Base-by-base conservation (phyloP, 768 basidiomycete species). In the Cystofilobasidium capitatum region DNA sequence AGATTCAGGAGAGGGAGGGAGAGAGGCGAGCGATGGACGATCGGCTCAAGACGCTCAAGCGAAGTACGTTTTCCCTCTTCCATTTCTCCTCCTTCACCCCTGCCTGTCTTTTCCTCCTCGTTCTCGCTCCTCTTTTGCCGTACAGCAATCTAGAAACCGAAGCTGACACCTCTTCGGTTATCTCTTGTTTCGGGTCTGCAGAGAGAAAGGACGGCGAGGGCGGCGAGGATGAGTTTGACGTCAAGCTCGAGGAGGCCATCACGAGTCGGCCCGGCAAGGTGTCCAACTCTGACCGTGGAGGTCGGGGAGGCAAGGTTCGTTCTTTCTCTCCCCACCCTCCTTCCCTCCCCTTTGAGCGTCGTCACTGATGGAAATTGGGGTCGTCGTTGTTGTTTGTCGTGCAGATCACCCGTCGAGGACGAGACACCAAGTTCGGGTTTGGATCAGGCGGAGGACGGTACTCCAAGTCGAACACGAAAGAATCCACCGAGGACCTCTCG, bases 11-110 rank as follows among this genome's bases (percentile, higher is more conserved):
- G 80, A 81, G 94, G 54, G 87, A 92, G 77, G 82, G 81, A 74
- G 83, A 85, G 66, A 93, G 92, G 82, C 96, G 93, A 80, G 89
- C 91, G 37, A 87, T 94, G 83, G 87, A 88, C 66, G 91, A 93
- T 72, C 80, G 86, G 47, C 80, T 92, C 29, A 87, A 91, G 74
- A 84, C 85, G 9, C 83, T 97, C 70, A 96, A 97, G 79, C 82
- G 91, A 78, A 96, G 92, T 94, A 76, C 66, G 84, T 81, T 14
- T 26, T 13, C 45, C 35, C 59, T 60, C 51, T 36, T 69, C 45
- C 24, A 24, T n/a, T 39, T 22, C 31, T 65, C 39, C 42, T 45
- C 26, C 31, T 13, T 35, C 20, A 6, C 44, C 65, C 42, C 64
- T 58, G 20, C 14, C 31, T 66, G 29, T 24, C 65, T 37, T 64